Percentiles rank a stretch among this genome's conserved stretches.
These are phyloP conservation scores for Silene uniflora DNA, from an alignment of 148 eudicot species.

Conservation along the genomic window DNA sequence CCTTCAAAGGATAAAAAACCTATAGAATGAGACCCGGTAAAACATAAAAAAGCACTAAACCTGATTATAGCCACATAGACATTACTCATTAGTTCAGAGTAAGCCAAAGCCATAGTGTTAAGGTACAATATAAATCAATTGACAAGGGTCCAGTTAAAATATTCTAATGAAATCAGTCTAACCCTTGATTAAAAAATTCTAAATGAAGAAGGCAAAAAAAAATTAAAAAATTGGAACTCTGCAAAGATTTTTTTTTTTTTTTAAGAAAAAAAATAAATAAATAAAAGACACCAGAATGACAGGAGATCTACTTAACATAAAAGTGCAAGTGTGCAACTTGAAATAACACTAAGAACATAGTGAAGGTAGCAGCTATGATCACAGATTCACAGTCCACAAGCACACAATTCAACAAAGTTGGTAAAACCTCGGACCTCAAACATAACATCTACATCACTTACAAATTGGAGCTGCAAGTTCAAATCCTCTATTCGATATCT, in stretches of 20 bases:
- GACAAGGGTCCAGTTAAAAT: not conserved
- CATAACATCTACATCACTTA: not conserved
- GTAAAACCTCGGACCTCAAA: not conserved
- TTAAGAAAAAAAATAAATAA: too few species aligned
- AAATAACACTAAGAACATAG: not conserved
- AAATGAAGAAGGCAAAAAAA: not conserved
- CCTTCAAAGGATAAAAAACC: not conserved
- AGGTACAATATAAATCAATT: not conserved
- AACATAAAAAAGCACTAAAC: not conserved
- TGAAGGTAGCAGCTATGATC: not conserved
- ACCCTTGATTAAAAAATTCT: not conserved
- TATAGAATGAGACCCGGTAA: not conserved
- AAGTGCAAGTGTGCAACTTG: not conserved
- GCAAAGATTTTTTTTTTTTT: not conserved
- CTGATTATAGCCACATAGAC: not conserved
- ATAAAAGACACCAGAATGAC: not conserved
- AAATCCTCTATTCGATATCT: constrained; percentile 7
- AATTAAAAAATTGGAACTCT: not conserved
- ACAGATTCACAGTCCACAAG: constrained; percentile 5
- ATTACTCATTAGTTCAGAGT: not conserved
- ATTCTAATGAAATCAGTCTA: not conserved
- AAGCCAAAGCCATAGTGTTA: not conserved
- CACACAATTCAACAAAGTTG: constrained; percentile 1
- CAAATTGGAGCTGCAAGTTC: constrained; percentile 13
- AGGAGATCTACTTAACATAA: not conserved